phyloP scores from a whole-genome alignment of 805 yeast genomes.

The Crinitomyces ghanaensis region DNA sequence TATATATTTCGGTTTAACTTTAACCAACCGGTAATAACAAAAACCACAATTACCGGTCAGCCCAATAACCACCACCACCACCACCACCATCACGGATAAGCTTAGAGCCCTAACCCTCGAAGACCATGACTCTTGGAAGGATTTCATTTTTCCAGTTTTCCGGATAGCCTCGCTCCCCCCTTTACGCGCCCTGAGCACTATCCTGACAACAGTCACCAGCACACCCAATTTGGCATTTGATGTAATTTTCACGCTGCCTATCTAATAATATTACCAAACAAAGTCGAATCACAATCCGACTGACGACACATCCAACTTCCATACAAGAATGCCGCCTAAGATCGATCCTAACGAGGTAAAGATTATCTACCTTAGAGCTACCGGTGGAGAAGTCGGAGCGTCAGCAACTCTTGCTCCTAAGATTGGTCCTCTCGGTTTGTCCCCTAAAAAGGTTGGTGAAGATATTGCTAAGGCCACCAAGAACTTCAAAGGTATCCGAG shows the following conservation, averaged over 20 bases:
- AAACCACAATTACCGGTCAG: too few relatives aligned
- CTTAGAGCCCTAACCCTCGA: too few relatives aligned
- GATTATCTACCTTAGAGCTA: slow-evolving; percentile 98
- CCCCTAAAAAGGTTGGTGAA: slow-evolving; percentile 99
- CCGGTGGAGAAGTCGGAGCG: slow-evolving; percentile 99
- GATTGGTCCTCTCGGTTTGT: slow-evolving; percentile 99
- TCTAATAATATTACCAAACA: not conserved
- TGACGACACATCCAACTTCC: slow-evolving; percentile 1
- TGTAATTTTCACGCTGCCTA: not conserved
- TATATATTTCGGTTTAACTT: too few relatives aligned
- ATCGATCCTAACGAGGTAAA: slow-evolving; percentile 98
- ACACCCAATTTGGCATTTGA: too few relatives aligned
- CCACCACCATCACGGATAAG: too few relatives aligned
- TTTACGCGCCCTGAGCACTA: too few relatives aligned
- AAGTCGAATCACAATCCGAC: not conserved
- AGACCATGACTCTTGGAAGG: too few relatives aligned
- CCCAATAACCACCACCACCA: too few relatives aligned
- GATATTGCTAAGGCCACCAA: slow-evolving; percentile 99
- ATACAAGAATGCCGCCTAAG: slow-evolving; percentile 40
- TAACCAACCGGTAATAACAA: too few relatives aligned
- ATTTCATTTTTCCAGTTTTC: too few relatives aligned
- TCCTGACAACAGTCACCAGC: too few relatives aligned
- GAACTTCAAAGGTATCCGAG: slow-evolving; percentile 98
- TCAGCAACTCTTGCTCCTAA: slow-evolving; percentile 99
- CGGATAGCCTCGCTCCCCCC: too few relatives aligned